phyloP scores from a whole-genome alignment of 495 filamentous ascomycete species.

The Xylona heveae region DNA sequence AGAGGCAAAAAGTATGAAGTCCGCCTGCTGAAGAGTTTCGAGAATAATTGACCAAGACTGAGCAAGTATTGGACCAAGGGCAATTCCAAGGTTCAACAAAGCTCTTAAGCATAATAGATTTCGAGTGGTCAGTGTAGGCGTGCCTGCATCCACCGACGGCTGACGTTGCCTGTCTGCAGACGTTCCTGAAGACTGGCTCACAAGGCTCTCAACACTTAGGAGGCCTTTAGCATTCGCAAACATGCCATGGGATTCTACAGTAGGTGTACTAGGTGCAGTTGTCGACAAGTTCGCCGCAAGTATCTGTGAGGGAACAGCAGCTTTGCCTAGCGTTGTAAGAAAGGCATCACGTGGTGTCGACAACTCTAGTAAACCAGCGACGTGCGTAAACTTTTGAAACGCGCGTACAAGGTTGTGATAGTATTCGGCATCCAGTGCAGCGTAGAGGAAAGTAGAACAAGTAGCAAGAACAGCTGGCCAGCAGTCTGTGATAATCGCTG shows the following conservation, averaged over 20 bases:
- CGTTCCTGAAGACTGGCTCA: conserved; percentile 23
- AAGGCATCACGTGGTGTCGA: conserved; percentile 83
- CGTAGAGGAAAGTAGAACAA: conserved; percentile 85
- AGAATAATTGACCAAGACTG: conserved; percentile 76
- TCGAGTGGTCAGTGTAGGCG: conserved; percentile 51
- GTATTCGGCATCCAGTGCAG: conserved; percentile 80
- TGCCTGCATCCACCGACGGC: conserved; percentile 23
- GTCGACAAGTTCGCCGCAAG: conserved; percentile 32
- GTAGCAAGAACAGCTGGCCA: conserved; percentile 91
- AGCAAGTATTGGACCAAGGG: conserved; percentile 69
- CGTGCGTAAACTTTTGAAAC: conserved; percentile 90
- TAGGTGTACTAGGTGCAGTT: conserved; percentile 19
- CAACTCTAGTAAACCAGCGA: conserved; percentile 70
- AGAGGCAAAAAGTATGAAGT: conserved; percentile 53
- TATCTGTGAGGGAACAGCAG: conserved; percentile 64
- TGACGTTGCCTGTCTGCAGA: conserved; percentile 29
- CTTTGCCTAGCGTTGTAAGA: conserved; percentile 78
- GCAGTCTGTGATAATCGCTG: conserved; percentile 67
- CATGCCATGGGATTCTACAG: conserved; percentile 27
- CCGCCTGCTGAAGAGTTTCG: conserved; percentile 78
- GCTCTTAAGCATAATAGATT: conserved; percentile 82
- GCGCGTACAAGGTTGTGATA: conserved; percentile 84
- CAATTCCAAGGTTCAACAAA: conserved; percentile 83
- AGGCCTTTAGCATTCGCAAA: conserved; percentile 42
- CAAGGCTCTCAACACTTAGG: conserved; percentile 37